These are phyloP conservation scores for Hibiscus mutabilis DNA, from an alignment of 345 rosid genomes.

Conservation along the genomic window DNA sequence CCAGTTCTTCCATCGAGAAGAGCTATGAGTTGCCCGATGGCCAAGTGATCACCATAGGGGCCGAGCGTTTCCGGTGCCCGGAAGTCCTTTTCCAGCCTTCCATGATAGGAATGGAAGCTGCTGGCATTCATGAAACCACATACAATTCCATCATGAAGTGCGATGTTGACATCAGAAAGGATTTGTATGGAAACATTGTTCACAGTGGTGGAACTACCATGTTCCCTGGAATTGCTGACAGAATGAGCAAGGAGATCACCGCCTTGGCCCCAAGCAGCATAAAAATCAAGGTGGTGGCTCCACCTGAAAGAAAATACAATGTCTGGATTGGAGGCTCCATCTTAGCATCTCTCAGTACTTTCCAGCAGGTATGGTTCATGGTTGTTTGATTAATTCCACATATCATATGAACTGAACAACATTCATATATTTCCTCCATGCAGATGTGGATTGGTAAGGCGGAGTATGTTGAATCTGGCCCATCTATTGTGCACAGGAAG, in stretches of 20 bases:
- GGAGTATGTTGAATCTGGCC: slow-evolving; percentile 58
- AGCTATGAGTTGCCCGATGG: neutral
- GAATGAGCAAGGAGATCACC: neutral
- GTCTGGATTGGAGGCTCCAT: slow-evolving; percentile 59
- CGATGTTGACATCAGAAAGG: slow-evolving; percentile 10
- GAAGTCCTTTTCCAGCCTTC: slow-evolving; percentile 52
- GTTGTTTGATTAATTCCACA: no score
- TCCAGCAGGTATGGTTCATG: slow-evolving; percentile 40
- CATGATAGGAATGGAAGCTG: slow-evolving; percentile 62
- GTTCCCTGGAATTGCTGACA: neutral
- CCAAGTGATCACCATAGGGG: neutral
- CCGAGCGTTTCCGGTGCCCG: neutral
- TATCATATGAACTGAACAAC: no score
- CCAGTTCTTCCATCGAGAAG: neutral
- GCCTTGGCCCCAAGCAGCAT: slow-evolving; percentile 37
- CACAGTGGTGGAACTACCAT: slow-evolving; percentile 10
- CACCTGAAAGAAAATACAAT: slow-evolving; percentile 48
- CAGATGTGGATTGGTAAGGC: slow-evolving; percentile 70
- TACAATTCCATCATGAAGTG: slow-evolving; percentile 56
- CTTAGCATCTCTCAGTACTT: slow-evolving; percentile 52
- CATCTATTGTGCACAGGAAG: slow-evolving; percentile 64
- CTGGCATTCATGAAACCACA: slow-evolving; percentile 61
- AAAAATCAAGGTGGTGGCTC: neutral
- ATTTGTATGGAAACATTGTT: slow-evolving; percentile 4
- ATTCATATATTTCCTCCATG: neutral